These are phyloP conservation scores for Pythium folliculosum DNA, from an alignment of 352 stramenopile species.

Conservation along the genomic window DNA sequence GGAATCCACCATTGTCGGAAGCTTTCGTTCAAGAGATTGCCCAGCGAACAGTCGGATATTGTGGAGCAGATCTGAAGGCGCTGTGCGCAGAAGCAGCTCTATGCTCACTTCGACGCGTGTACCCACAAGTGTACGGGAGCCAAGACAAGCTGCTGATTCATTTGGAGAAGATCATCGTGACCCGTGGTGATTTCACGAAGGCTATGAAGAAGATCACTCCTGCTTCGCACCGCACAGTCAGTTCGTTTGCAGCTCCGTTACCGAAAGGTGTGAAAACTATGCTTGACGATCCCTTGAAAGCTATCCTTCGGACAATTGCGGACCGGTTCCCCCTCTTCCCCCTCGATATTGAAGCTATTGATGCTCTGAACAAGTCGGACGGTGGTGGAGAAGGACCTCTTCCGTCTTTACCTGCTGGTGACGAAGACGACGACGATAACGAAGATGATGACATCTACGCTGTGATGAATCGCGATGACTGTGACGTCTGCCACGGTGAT, in stretches of 20 bases:
- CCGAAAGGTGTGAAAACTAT: slow-evolving; percentile 56
- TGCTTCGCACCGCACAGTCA: slow-evolving; percentile 72
- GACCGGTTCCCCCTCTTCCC: slow-evolving; percentile 69
- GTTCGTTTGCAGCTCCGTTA: slow-evolving; percentile 74
- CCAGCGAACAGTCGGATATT: slow-evolving; percentile 87
- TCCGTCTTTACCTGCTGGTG: neutral
- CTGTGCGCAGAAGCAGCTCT: slow-evolving; percentile 89
- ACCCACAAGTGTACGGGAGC: slow-evolving; percentile 87
- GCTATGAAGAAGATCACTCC: slow-evolving; percentile 82
- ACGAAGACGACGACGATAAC: slow-evolving; percentile 44
- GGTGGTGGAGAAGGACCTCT: neutral
- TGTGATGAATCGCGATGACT: slow-evolving; percentile 59
- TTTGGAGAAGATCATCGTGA: slow-evolving; percentile 68
- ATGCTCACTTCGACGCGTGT: slow-evolving; percentile 83
- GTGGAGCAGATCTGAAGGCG: slow-evolving; percentile 91
- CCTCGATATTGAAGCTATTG: slow-evolving; percentile 44
- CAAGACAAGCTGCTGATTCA: slow-evolving; percentile 80
- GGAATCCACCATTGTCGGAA: slow-evolving; percentile 72
- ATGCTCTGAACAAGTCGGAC: slow-evolving; percentile 32
- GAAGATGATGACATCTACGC: slow-evolving; percentile 76
- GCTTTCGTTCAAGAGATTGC: slow-evolving; percentile 76
- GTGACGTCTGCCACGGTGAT: slow-evolving; percentile 68
- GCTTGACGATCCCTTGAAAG: slow-evolving; percentile 39
- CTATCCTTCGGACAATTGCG: slow-evolving; percentile 47
- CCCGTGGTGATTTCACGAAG: slow-evolving; percentile 68